Conservation (phyloP, 169 alveolate species). For the Perkinsus olseni region DNA sequence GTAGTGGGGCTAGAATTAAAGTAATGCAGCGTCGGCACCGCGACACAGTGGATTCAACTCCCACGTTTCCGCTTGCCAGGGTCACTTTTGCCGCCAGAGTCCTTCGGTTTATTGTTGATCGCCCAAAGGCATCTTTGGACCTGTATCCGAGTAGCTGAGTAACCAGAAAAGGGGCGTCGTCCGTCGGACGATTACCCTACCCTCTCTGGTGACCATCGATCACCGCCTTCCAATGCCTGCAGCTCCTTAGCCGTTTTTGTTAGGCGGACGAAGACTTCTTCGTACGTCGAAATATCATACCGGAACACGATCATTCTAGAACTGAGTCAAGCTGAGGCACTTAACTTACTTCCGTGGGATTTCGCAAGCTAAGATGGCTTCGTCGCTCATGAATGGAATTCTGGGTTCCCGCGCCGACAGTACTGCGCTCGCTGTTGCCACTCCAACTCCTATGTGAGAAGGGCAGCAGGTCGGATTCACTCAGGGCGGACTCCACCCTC, state of each 20-base stretch:
- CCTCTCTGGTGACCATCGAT: background rate
- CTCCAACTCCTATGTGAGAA: background rate
- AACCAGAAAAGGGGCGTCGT: no score
- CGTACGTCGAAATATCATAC: background rate
- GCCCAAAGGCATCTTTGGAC: background rate
- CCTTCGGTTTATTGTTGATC: background rate
- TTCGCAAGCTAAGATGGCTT: background rate
- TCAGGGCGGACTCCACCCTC: no score
- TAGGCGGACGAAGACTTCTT: background rate
- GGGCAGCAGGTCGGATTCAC: no score
- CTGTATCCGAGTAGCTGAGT: background rate
- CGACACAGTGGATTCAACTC: background rate
- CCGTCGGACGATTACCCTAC: background rate
- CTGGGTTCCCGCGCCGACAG: background rate
- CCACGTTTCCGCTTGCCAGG: background rate
- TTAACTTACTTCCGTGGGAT: background rate
- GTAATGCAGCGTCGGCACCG: no score
- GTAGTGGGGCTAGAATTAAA: no score
- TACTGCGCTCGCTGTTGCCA: background rate
- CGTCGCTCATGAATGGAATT: background rate
- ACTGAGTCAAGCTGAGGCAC: background rate
- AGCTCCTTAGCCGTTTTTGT: background rate
- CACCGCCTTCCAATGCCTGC: background rate
- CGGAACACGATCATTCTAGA: background rate
- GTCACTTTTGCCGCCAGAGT: background rate